Percentiles rank a stretch among this genome's conserved stretches.
Evolutionary conservation across 2,329 filamentous ascomycete genomes (phyloP).

Genomic region (Ascochyta lentis): DNA sequence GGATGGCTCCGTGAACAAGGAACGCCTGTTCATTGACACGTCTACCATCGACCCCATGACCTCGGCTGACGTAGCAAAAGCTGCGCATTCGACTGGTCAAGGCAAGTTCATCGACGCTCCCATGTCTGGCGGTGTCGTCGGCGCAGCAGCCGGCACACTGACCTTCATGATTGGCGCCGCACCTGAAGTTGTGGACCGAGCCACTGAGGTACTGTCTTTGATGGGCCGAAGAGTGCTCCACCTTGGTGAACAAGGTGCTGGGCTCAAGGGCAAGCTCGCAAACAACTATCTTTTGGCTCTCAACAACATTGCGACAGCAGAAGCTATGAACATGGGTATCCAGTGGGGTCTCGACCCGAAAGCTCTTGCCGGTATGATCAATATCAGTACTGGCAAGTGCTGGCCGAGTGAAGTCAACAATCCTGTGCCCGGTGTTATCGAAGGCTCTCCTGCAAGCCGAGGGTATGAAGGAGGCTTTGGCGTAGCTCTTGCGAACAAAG

Average conservation of each 20-base stretch:
- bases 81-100: slow-evolving; percentile 69
- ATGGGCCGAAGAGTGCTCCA: slow-evolving; percentile 91
- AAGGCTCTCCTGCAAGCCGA: slow-evolving; percentile 74
- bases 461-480: slow-evolving; percentile 68
- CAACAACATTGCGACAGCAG: slow-evolving; percentile 79
- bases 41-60: slow-evolving; percentile 94
- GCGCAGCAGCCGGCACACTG: slow-evolving; percentile 82
- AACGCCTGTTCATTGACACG: slow-evolving; percentile 90
- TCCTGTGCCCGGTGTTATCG: slow-evolving; percentile 84
- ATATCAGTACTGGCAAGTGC: slow-evolving; percentile 90
- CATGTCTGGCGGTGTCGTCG: slow-evolving; percentile 96
- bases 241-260: slow-evolving; percentile 82
- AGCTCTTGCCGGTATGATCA: slow-evolving; percentile 83
- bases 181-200: slow-evolving; percentile 64
- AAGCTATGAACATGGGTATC: slow-evolving; percentile 71
- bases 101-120: slow-evolving; percentile 91
- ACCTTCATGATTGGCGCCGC: slow-evolving; percentile 94
- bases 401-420: slow-evolving; percentile 98
- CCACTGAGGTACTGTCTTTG: slow-evolving; percentile 72
- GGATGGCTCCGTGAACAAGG: slow-evolving; percentile 56
- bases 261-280: slow-evolving; percentile 88
- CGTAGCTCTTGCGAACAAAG: slow-evolving; percentile 58
- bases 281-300: slow-evolving; percentile 97
- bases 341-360: slow-evolving; percentile 68
- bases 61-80: slow-evolving; percentile 76